A percentile compares a stretch with the other conserved stretches of the same genome.
phyloP scores from a whole-genome alignment of 371 early-diverging fungal species.

The Saksenaea oblongispora region DNA sequence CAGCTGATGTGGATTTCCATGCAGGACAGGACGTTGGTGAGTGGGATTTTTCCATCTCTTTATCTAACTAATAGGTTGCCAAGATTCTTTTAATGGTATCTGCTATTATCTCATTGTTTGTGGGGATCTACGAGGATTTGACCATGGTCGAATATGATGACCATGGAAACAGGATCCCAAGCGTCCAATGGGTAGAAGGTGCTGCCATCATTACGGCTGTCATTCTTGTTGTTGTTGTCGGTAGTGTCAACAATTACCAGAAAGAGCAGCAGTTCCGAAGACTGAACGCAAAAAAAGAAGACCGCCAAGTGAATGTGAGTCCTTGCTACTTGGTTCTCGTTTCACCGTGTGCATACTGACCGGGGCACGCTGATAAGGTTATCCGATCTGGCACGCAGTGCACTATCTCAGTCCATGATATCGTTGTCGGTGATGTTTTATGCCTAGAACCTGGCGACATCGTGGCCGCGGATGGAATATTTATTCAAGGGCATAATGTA shows the following conservation, averaged over 20 bases:
- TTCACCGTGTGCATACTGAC: background rate
- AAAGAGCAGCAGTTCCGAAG: constrained; percentile 88
- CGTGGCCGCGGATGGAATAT: constrained; percentile 87
- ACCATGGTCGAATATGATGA: constrained; percentile 40
- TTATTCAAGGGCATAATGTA: constrained; percentile 80
- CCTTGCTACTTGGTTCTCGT: background rate
- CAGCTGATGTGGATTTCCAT: constrained; percentile 75
- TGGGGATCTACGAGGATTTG: constrained; percentile 86
- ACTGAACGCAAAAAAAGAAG: constrained; percentile 81
- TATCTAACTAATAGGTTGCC: constrained; percentile 5
- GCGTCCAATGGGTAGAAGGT: constrained; percentile 78
- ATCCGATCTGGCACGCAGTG: constrained; percentile 72
- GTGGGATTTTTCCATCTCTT: background rate
- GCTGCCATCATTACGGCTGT: constrained; percentile 81
- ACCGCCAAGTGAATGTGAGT: constrained; percentile 69
- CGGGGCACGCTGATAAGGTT: constrained; percentile 37
- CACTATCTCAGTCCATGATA: constrained; percentile 78
- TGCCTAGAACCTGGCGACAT: constrained; percentile 92
- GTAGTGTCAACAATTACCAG: constrained; percentile 83
- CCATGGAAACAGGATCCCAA: constrained; percentile 35
- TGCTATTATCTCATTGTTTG: constrained; percentile 80
- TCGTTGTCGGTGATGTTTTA: constrained; percentile 89
- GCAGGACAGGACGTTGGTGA: constrained; percentile 82
- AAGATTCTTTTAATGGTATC: constrained; percentile 77
- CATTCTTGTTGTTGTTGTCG: constrained; percentile 76